Evolutionary conservation across 768 basidiomycete species (phyloP), one percentile per base, ranked within the genome.

Genomic region (Goffeauzyma gilvescens): DNA sequence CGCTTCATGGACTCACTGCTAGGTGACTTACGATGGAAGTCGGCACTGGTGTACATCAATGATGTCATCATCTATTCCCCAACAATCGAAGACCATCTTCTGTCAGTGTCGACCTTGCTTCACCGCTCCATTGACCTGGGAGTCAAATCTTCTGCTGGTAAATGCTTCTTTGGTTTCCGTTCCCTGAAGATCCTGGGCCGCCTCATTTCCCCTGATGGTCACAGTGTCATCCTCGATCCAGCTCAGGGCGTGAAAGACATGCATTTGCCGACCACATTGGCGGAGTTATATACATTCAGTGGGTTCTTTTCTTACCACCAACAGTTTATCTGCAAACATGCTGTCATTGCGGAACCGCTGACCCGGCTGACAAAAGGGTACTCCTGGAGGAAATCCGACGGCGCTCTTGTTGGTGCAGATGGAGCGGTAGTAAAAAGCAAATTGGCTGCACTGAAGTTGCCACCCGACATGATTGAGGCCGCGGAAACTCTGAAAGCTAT

Each of bases 1-100:
- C 30, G 44, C 3, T 23, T 45, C 22, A 45, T 38, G 37, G 44
- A 45, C 32, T 32, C 30, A 24, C 28, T 45, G 5, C 37, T 45
- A 12, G 36, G 44, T 3, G 24, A 24, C 17, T 45, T 9, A 26
- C 38, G 32, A 24, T 45, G 44, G 44, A 35, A 45, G 23, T 24
- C 25, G 6, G 35, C 24, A 2, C 44, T 45, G 3, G 44, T 45
- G 4, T 45, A 45, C 18, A 45, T 45, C 23, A 37, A 45, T 37
- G 44, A 45, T 22, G 28, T 45, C 4, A 45, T 45, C 26, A 32
- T 45, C 5, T 45, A 45, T 28, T 25, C 22, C n/a, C 2, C 24
- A 39, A 22, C 28, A 32, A 41, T 46, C 21, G 45, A 41, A 2
- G n/a, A 10, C 10, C 45, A 46, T 18, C 14, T 46, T 3, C 72